A percentile compares a stretch with the other conserved stretches of the same genome.
Conservation (phyloP, 2,329 filamentous ascomycete species). For the Mollisiaceae sp. region DNA sequence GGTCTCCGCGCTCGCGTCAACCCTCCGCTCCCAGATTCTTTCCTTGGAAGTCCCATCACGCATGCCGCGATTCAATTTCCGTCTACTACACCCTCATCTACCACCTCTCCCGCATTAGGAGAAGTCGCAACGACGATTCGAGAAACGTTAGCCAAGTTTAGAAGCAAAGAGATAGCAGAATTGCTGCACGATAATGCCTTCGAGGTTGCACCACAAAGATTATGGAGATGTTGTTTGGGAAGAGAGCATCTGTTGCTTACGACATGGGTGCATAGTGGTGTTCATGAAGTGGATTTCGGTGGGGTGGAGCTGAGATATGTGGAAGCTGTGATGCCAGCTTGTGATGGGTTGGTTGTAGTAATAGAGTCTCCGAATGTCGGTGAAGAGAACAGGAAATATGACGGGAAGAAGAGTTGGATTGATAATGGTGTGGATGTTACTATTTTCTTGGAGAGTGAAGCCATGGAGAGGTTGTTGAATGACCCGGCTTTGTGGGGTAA, state of each 20-base stretch:
- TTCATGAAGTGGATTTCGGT: constrained; percentile 49
- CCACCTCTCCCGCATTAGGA: constrained; percentile 21
- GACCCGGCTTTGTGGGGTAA: neutral
- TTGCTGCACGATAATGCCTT: constrained; percentile 50
- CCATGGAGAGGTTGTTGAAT: constrained; percentile 42
- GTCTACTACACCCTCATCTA: neutral
- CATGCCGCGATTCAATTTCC: constrained; percentile 44
- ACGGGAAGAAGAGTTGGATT: constrained; percentile 30
- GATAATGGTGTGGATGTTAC: constrained; percentile 45
- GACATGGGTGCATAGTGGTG: constrained; percentile 48
- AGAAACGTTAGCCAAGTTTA: constrained; percentile 45
- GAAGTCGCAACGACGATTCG: constrained; percentile 44
- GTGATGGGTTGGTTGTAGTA: constrained; percentile 51
- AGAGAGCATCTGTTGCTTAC: constrained; percentile 49
- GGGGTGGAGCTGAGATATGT: constrained; percentile 42
- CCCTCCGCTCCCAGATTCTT: constrained; percentile 48
- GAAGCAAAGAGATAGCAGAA: constrained; percentile 45
- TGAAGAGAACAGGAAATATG: constrained; percentile 1
- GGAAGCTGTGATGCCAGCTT: constrained; percentile 48
- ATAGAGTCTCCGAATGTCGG: constrained; percentile 41
- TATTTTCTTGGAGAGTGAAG: constrained; percentile 42
- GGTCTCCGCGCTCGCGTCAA: constrained; percentile 47
- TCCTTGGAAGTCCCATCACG: constrained; percentile 52
- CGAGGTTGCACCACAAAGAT: constrained; percentile 51
- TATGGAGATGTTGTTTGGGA: constrained; percentile 55